phyloP scores from a whole-genome alignment of 768 basidiomycete genomes.

The Agaricus blazei region DNA sequence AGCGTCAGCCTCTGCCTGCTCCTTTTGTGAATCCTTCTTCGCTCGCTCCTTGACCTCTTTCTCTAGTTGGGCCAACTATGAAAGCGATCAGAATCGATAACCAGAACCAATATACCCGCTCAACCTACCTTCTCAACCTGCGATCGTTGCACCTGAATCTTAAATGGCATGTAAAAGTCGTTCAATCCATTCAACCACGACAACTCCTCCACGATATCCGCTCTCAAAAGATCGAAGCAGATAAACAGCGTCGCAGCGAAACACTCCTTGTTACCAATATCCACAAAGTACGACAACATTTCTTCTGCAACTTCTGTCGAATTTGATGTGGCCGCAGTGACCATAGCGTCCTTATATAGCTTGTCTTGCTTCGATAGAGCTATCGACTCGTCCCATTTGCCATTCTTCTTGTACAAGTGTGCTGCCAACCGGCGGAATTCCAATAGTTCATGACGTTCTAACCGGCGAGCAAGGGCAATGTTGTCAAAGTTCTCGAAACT shows the following conservation, averaged over 20 bases:
- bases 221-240: constrained; percentile 93
- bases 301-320: constrained; percentile 94
- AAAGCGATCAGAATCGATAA: constrained; percentile 11
- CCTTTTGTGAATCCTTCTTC: constrained; percentile 84
- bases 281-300: constrained; percentile 91
- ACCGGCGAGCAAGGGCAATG: constrained; percentile 72
- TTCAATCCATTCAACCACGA: constrained; percentile 96
- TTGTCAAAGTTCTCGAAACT: constrained; percentile 99
- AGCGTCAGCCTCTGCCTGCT: constrained; percentile 80
- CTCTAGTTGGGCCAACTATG: constrained; percentile 71
- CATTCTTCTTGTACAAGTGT: constrained; percentile 98
- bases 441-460: constrained; percentile 87
- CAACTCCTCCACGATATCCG: constrained; percentile 90
- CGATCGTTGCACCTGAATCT: constrained; percentile 81
- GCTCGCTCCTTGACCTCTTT: constrained; percentile 86
- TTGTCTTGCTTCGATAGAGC: constrained; percentile 94
- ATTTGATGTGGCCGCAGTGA: constrained; percentile 82
- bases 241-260: constrained; percentile 87
- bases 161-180: constrained; percentile 98
- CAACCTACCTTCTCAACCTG: constrained; percentile 63
- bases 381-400: constrained; percentile 95
- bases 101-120: background rate
- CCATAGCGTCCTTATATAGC: constrained; percentile 93
- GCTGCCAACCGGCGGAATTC: constrained; percentile 96
- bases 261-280: constrained; percentile 98